These are phyloP conservation scores for Phyllosticta citrichinensis DNA, from an alignment of 2,329 filamentous ascomycete species.

Conservation along the genomic window DNA sequence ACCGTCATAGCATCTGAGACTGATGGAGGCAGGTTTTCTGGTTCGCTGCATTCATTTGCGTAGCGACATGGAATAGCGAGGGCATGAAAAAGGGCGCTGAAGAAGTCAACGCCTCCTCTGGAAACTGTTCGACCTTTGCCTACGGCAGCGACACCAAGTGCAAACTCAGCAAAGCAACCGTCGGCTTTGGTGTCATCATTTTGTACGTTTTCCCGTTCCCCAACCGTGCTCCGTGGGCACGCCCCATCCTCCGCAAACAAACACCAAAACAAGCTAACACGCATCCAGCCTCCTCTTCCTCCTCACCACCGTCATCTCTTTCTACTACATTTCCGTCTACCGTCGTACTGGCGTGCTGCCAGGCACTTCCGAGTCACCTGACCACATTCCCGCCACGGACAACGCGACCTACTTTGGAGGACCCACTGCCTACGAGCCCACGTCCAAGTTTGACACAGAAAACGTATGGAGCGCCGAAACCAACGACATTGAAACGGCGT, in stretches of 20 bases:
- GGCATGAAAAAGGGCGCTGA: constrained; percentile 43
- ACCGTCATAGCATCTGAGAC: background rate
- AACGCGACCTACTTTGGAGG: constrained; percentile 17
- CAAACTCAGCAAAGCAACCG: constrained; percentile 44
- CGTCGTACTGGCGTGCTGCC: constrained; percentile 47
- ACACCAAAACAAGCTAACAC: background rate
- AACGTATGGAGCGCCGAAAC: constrained; percentile 35
- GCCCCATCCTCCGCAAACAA: background rate
- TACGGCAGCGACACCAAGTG: constrained; percentile 48
- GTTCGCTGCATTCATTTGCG: constrained; percentile 48
- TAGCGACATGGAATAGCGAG: constrained; percentile 46
- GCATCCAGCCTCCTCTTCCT: constrained; percentile 43
- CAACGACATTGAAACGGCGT: constrained; percentile 23
- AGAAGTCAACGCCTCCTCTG: constrained; percentile 29
- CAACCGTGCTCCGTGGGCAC: background rate
- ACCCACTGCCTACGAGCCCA: constrained; percentile 2
- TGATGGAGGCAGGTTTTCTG: constrained; percentile 37
- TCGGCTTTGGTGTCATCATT: constrained; percentile 47
- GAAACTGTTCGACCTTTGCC: constrained; percentile 44
- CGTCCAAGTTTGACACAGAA: constrained; percentile 20
- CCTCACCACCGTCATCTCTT: constrained; percentile 42
- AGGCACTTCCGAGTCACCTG: constrained; percentile 19
- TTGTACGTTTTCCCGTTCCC: constrained; percentile 34
- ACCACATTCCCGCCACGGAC: constrained; percentile 12
- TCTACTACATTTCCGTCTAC: constrained; percentile 46